A percentile compares a stretch with the other conserved stretches of the same genome.
Conservation (phyloP, 176 grass and related monocot genomes). For the Saccharum spontaneum region DNA sequence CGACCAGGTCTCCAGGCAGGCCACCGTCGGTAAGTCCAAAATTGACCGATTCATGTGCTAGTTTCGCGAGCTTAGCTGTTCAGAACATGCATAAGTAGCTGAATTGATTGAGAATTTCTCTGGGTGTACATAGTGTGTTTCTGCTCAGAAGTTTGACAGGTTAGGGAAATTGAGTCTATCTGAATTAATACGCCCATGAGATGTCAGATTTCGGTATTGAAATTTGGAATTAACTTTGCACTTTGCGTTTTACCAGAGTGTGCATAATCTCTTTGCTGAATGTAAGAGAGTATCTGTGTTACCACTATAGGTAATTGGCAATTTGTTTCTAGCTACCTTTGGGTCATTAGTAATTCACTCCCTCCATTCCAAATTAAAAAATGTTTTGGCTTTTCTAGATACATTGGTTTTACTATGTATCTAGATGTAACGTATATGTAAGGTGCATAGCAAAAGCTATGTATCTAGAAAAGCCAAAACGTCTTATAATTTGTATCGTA, state of each 20-base stretch:
- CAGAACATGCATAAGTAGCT: neutral
- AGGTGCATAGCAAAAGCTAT: too few relatives aligned
- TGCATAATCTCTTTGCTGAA: neutral
- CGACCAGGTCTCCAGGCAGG: conserved; percentile 81
- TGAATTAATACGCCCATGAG: neutral
- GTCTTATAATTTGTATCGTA: too few relatives aligned
- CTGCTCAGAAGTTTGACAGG: neutral
- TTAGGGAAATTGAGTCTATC: neutral
- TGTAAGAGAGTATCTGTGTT: neutral
- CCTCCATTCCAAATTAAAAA: too few relatives aligned
- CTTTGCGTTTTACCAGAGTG: neutral
- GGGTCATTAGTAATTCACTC: neutral
- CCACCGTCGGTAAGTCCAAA: conserved; percentile 59
- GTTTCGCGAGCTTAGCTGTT: neutral
- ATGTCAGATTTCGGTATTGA: neutral
- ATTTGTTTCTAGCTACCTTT: conserved; percentile 14
- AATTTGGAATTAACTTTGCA: neutral
- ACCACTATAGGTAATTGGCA: neutral
- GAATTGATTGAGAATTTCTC: neutral
- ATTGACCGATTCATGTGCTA: neutral
- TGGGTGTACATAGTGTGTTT: neutral
- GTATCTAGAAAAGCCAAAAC: too few relatives aligned
- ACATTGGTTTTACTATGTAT: too few relatives aligned
- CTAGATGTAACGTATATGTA: too few relatives aligned
- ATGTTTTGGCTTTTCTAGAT: too few relatives aligned